phyloP scores from a whole-genome alignment of 495 filamentous ascomycete genomes.

The Penicillium egyptiacum region DNA sequence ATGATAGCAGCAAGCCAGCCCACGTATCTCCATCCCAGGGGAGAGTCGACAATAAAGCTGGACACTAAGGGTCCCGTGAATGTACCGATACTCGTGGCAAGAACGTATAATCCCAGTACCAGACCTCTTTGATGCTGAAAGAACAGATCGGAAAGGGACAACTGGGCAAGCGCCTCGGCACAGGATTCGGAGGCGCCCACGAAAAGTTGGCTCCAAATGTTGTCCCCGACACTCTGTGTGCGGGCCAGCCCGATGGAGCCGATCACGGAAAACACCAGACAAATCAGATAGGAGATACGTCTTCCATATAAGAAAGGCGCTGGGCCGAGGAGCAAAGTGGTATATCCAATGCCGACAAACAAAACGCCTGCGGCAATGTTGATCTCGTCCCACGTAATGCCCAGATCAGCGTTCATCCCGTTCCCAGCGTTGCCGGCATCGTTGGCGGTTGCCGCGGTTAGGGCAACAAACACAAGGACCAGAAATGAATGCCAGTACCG shows the following conservation, averaged over 20 bases:
- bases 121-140: conserved; percentile 29
- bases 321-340: conserved; percentile 24
- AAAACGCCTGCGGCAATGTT: conserved; percentile 30
- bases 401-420: conserved; percentile 25
- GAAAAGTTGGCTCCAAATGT: conserved; percentile 32
- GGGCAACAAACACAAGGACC: conserved; percentile 25
- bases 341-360: conserved; percentile 29
- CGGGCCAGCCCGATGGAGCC: conserved; percentile 29
- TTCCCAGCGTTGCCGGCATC: conserved; percentile 30
- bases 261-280: conserved; percentile 22
- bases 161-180: conserved; percentile 29
- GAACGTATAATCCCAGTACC: conserved; percentile 29
- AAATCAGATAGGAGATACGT: conserved; percentile 27
- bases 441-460: conserved; percentile 31
- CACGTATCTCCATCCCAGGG: conserved; percentile 32
- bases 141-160: conserved; percentile 32
- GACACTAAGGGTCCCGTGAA: conserved; percentile 34
- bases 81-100: conserved; percentile 34
- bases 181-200: conserved; percentile 32
- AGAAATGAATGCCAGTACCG: conserved; percentile 38
- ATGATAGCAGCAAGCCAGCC: conserved; percentile 37
- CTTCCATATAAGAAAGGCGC: conserved; percentile 29
- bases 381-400: conserved; percentile 25
- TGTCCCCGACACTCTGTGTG: conserved; percentile 18
- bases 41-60: conserved; percentile 28